Base-by-base conservation (phyloP, 495 filamentous ascomycete species). In the Extremus antarcticus region DNA sequence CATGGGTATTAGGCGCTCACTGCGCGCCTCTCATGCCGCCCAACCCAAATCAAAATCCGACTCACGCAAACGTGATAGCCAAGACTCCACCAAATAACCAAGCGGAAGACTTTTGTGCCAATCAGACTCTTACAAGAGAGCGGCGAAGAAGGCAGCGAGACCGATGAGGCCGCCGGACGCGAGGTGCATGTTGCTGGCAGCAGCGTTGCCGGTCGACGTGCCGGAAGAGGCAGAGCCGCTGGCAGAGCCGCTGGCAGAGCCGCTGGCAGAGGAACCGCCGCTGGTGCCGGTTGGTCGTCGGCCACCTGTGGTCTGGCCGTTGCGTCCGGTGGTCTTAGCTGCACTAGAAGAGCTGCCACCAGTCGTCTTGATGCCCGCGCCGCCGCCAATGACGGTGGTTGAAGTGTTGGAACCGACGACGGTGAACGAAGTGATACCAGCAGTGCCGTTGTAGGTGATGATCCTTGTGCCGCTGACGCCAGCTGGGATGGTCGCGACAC, bases 401-500 rank as follows among this genome's bases (percentile, higher is more conserved):
- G 54, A 57, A 53, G 63, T 67, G 50, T 35, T 51, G n/a, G 52
- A 50, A 50, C 57, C 61, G 55, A 46, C 53, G 54, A 63, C 50
- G 41, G 53, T 47, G 47, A 56, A 59, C 23, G 53, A 58, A 17
- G 62, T 52, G 51, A 59, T 43, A 45, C 47, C 45, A 57, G 51
- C 41, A 7, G 41, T 45, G n/a, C 41, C 41, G 41, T 45, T 45
- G 41, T 45, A 45, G 4, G 16, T 45, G 41, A 45, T 3, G 41
- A 17, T 21, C 7, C 7, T 7, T 7, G n/a, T 7, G 8, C 41
- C 41, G 40, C 51, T 56, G 22, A 78, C 56, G 48, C 75, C 75
- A 50, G 76, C 77, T 10, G 77, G 76, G 59, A 78, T 72, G 19
- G 73, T 71, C 24, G 72, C 73, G 53, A 70, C 70, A 23, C 65